Conservation (phyloP, 2,329 filamentous ascomycete species). For the Neopestalotiopsis sp. region DNA sequence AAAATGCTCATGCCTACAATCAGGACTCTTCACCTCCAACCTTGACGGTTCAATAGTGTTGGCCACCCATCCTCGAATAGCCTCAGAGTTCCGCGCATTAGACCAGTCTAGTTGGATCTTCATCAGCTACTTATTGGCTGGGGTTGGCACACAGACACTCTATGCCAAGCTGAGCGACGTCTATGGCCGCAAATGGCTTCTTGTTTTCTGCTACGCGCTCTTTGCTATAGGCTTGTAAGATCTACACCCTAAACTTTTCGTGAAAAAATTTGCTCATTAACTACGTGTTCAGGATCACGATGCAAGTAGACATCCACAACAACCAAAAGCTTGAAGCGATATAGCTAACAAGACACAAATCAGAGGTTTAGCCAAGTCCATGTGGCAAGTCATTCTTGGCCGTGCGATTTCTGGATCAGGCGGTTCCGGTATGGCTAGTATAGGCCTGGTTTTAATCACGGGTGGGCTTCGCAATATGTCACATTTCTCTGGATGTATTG, state of each 20-base stretch:
- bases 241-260: not conserved
- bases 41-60: conserved; percentile 19
- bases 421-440: conserved; percentile 54
- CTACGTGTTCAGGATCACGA: not conserved
- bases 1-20: not conserved
- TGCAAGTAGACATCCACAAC: not conserved
- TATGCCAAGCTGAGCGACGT: conserved; percentile 64
- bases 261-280: not conserved
- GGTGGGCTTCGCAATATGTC: conserved; percentile 37
- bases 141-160: conserved; percentile 17
- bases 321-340: not conserved
- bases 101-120: conserved; percentile 19
- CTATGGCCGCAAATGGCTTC: conserved; percentile 58
- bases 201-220: conserved; percentile 55
- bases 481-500: too few relatives aligned
- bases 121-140: conserved; percentile 17
- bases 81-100: conserved; percentile 19
- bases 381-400: conserved; percentile 56
- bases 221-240: conserved; percentile 56
- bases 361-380: conserved; percentile 50
- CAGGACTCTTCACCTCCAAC: conserved; percentile 16
- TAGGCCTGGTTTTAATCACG: conserved; percentile 59
- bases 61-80: conserved; percentile 19
- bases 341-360: conserved; percentile 9
- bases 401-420: conserved; percentile 58